These are phyloP conservation scores for Coemansia biformis DNA, from an alignment of 192 early-diverging fungal species.

Conservation along the genomic window DNA sequence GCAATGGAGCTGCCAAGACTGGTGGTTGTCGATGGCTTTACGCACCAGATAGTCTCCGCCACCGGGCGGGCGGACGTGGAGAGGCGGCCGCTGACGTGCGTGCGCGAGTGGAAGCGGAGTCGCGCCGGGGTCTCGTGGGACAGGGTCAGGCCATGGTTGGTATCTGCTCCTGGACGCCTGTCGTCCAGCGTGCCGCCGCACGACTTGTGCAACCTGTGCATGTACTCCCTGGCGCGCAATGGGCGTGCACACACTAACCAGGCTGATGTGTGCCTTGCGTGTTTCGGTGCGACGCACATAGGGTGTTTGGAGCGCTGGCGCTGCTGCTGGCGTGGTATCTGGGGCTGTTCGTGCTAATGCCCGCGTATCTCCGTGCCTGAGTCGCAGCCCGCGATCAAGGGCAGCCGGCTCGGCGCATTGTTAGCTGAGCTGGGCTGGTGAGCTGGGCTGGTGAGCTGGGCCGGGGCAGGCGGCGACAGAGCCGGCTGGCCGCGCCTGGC, in stretches of 20 bases:
- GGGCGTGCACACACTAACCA: background rate
- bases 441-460: too few relatives aligned
- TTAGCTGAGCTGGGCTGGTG: too few relatives aligned
- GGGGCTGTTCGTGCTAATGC: constrained; percentile 8
- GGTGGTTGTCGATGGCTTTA: constrained; percentile 33
- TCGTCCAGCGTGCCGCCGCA: background rate
- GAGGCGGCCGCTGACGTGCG: constrained; percentile 38
- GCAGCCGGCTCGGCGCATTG: too few relatives aligned
- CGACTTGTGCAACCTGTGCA: too few relatives aligned
- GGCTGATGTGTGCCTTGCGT: background rate
- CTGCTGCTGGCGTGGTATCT: constrained; percentile 21
- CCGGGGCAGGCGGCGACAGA: too few relatives aligned
- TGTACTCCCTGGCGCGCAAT: background rate
- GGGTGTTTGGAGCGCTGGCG: constrained; percentile 11
- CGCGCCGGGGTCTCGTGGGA: constrained; percentile 37
- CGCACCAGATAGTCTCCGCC: constrained; percentile 32
- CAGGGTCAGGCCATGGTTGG: constrained; percentile 43
- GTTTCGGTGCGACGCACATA: background rate
- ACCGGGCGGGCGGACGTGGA: constrained; percentile 22
- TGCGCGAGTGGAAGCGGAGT: constrained; percentile 39
- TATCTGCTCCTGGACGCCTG: background rate
- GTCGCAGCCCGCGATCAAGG: too few relatives aligned
- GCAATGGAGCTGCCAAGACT: constrained; percentile 31
- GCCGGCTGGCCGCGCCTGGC: too few relatives aligned
- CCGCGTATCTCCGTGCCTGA: constrained; percentile 15